These are phyloP conservation scores for Corymbia citriodora DNA, from an alignment of 441 rosid species.

Conservation along the genomic window DNA sequence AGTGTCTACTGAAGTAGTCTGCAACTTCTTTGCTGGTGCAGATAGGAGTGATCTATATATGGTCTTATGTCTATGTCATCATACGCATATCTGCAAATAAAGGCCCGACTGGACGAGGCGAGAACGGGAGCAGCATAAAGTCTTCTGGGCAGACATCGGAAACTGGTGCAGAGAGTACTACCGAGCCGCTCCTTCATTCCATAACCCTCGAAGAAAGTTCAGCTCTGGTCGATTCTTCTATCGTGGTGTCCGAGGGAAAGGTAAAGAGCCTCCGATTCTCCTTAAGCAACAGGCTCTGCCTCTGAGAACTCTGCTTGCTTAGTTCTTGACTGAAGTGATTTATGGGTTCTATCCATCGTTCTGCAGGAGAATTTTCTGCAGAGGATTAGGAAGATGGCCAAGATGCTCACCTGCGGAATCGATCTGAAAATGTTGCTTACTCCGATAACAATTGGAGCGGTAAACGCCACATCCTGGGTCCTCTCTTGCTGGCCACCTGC, in stretches of 20 bases:
- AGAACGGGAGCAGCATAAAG: neutral
- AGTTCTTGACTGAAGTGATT: neutral
- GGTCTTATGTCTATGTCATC: slow-evolving; percentile 27
- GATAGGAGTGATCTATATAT: slow-evolving; percentile 27
- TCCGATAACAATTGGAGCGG: slow-evolving; percentile 30
- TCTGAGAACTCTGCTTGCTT: neutral
- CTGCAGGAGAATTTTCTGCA: slow-evolving; percentile 3
- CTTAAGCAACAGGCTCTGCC: neutral
- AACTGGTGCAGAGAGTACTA: neutral
- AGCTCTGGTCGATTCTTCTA: neutral
- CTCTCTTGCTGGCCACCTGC: neutral
- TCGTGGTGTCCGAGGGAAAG: neutral
- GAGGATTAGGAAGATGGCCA: slow-evolving; percentile 2
- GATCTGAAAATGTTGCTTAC: slow-evolving; percentile 24
- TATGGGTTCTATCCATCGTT: neutral
- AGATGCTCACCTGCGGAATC: neutral
- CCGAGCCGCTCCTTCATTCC: slow-evolving; percentile 11
- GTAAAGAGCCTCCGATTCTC: neutral
- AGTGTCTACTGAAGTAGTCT: neutral
- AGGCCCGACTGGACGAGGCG: neutral
- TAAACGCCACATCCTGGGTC: neutral
- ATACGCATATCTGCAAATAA: slow-evolving; percentile 13
- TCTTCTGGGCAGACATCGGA: neutral
- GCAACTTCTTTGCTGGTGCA: slow-evolving; percentile 1
- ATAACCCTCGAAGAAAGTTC: neutral